These are phyloP conservation scores for Syzygium grande DNA, from an alignment of 345 rosid species.

Conservation along the genomic window DNA sequence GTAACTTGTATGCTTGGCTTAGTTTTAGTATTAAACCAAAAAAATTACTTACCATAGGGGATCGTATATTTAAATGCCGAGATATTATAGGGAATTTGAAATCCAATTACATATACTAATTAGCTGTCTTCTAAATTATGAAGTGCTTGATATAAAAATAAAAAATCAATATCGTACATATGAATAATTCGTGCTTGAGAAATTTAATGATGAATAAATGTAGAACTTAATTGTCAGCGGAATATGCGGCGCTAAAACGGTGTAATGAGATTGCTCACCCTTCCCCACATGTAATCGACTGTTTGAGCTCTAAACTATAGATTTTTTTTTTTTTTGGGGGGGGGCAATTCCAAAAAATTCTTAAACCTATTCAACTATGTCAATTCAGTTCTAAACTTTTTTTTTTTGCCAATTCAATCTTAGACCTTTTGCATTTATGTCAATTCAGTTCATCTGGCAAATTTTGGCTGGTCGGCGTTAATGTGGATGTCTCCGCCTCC, in stretches of 20 bases:
- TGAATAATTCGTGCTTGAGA: not conserved
- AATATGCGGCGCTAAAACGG: not conserved
- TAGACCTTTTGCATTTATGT: too few relatives aligned
- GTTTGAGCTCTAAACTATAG: not conserved
- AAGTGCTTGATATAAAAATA: not conserved
- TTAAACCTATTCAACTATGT: fast-evolving
- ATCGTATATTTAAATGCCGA: not conserved
- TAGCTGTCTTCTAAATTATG: not conserved
- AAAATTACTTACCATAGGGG: not conserved
- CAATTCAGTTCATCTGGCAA: too few relatives aligned
- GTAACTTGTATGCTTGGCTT: too few relatives aligned
- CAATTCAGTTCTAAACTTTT: too few relatives aligned
- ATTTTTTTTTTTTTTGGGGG: not conserved
- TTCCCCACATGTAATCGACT: not conserved
- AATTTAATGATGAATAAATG: not conserved
- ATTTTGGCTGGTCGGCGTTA: too few relatives aligned
- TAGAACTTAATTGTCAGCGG: not conserved
- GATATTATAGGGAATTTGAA: not conserved
- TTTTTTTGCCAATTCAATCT: too few relatives aligned
- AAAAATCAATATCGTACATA: not conserved
- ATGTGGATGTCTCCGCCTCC: too few relatives aligned
- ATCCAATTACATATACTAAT: not conserved
- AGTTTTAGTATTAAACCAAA: not conserved
- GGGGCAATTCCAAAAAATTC: too few relatives aligned
- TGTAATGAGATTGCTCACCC: not conserved